Percentiles rank a stretch among this genome's conserved stretches.
These are phyloP conservation scores for Xylaria sp. DNA, from an alignment of 2,329 filamentous ascomycete species.

Conservation along the genomic window DNA sequence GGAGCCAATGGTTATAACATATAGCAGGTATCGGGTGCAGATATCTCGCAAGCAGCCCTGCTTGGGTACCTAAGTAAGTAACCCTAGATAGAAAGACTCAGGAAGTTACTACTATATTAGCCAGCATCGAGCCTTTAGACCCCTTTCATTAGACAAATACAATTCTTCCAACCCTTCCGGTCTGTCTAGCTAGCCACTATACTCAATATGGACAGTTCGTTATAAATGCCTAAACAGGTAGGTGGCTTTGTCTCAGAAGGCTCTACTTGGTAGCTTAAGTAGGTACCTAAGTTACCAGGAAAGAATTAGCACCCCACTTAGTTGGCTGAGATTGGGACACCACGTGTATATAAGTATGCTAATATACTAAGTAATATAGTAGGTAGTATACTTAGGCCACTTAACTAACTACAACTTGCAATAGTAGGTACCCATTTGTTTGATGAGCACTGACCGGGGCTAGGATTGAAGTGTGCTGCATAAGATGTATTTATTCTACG, in stretches of 20 bases:
- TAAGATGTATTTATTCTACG: neutral
- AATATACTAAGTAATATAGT: neutral
- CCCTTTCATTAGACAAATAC: conserved; percentile 6
- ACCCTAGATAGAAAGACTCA: neutral
- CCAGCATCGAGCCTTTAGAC: neutral
- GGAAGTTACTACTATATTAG: neutral
- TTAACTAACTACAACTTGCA: neutral
- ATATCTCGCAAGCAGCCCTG: neutral
- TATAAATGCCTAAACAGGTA: conserved; percentile 10
- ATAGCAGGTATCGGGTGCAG: conserved; percentile 18
- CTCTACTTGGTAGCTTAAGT: neutral
- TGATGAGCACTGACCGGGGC: conserved; percentile 15
- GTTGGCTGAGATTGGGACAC: conserved; percentile 2
- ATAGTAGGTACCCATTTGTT: neutral
- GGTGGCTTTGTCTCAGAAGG: conserved; percentile 11
- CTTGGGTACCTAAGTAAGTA: too few relatives aligned
- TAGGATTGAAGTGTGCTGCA: neutral
- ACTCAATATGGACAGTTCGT: conserved; percentile 15
- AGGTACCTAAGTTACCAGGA: neutral
- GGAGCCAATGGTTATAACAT: neutral
- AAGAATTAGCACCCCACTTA: conserved; percentile 4
- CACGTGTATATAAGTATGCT: conserved; percentile 13
- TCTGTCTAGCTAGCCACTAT: neutral
- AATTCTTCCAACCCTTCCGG: conserved; percentile 1
- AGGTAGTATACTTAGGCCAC: too few relatives aligned